Conservation (phyloP, 345 rosid species). For the Adansonia digitata region DNA sequence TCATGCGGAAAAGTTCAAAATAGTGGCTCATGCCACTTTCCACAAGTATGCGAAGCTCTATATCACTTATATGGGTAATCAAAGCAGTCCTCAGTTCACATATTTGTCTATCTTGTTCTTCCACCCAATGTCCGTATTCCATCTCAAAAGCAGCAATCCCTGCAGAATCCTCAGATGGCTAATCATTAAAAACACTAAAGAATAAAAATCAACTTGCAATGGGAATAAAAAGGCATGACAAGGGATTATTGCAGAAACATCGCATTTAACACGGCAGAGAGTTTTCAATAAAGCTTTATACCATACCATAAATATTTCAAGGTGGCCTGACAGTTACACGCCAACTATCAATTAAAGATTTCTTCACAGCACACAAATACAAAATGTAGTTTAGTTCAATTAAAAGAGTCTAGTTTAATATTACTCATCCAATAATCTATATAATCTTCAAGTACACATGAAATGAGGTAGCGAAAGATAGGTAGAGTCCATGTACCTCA, state of each 20-base stretch:
- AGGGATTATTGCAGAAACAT: not conserved
- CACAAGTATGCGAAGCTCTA: slow-evolving; percentile 61
- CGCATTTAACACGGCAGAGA: not conserved
- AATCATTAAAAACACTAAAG: not conserved
- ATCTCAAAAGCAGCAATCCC: slow-evolving; percentile 78
- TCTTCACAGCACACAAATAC: not conserved
- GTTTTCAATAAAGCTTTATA: not conserved
- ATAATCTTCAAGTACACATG: not conserved
- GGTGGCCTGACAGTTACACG: not conserved
- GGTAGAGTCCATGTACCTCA: too few species aligned
- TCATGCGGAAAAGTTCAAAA: slow-evolving; percentile 76
- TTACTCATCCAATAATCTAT: not conserved
- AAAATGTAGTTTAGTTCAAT: not conserved
- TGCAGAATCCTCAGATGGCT: slow-evolving; percentile 21
- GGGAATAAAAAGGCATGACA: not conserved
- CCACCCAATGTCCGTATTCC: slow-evolving; percentile 85
- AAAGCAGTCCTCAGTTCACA: slow-evolving; percentile 56
- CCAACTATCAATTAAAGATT: not conserved
- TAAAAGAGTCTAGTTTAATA: not conserved
- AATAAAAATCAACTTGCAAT: not conserved
- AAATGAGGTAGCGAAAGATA: too few species aligned
- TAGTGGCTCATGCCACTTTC: slow-evolving; percentile 67
- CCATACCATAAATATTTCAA: not conserved
- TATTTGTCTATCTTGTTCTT: slow-evolving; percentile 65
- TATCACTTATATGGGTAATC: slow-evolving; percentile 48